Evolutionary conservation across 306 rosid genomes (phyloP).

Genomic region (Cicer chorassanicum): DNA sequence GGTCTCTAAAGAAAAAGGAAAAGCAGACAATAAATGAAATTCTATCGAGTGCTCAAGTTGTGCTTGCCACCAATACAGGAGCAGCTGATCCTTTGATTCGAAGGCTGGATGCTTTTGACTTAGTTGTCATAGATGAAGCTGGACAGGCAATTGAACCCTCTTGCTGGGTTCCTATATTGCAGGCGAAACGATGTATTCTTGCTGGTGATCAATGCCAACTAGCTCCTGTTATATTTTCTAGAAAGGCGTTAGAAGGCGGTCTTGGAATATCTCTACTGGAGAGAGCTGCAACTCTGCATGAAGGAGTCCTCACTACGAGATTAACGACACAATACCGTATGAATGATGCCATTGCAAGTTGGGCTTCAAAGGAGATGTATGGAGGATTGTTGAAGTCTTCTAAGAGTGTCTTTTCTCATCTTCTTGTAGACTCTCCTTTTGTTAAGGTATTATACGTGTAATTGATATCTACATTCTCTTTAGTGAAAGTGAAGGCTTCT

Average conservation of each 20-base stretch:
- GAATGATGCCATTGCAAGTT: slow-evolving; percentile 83
- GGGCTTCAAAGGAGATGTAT: slow-evolving; percentile 94
- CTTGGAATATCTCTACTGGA: slow-evolving; percentile 80
- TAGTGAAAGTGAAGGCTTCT: slow-evolving; percentile 34
- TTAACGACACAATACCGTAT: slow-evolving; percentile 75
- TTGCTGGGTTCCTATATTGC: slow-evolving; percentile 82
- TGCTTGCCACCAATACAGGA: slow-evolving; percentile 86
- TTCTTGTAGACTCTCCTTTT: slow-evolving; percentile 79
- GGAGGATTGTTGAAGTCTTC: slow-evolving; percentile 74
- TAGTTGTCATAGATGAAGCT: slow-evolving; percentile 84
- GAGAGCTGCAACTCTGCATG: slow-evolving; percentile 74
- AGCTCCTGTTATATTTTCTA: slow-evolving; percentile 83
- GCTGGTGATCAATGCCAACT: slow-evolving; percentile 91
- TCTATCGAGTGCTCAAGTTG: slow-evolving; percentile 74
- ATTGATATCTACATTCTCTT: slow-evolving; percentile 39
- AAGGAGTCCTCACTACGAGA: slow-evolving; percentile 64
- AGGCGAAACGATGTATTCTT: slow-evolving; percentile 79
- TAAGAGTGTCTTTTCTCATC: slow-evolving; percentile 68
- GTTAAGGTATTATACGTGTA: slow-evolving; percentile 63
- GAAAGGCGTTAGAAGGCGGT: slow-evolving; percentile 84
- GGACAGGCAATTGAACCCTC: slow-evolving; percentile 92
- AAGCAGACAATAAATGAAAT: slow-evolving; percentile 74
- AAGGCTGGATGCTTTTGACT: slow-evolving; percentile 68
- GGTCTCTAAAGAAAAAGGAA: slow-evolving; percentile 76
- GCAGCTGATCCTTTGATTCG: slow-evolving; percentile 80